A percentile compares a stretch with the other conserved stretches of the same genome.
phyloP scores from a whole-genome alignment of 2,329 filamentous ascomycete species.

The Alternaria dauci region DNA sequence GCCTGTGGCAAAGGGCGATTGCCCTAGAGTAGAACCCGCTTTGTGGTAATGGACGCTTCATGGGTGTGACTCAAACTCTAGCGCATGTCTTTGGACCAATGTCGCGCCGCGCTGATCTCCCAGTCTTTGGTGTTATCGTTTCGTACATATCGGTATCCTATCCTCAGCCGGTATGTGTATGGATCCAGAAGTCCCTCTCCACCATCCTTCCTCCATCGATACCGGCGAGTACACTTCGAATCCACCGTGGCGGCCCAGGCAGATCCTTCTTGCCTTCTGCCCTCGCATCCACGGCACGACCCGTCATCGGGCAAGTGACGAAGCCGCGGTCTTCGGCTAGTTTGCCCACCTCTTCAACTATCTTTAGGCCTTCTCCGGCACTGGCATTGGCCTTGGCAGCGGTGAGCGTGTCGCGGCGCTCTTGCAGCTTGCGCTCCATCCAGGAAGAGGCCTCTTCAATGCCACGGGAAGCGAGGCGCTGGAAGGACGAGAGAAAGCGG shows the following conservation, averaged over 20 bases:
- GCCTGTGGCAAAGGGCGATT: not conserved
- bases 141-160: not conserved
- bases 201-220: constrained; percentile 39
- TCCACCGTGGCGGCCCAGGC: constrained; percentile 35
- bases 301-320: constrained; percentile 32
- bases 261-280: constrained; percentile 6
- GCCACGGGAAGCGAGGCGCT: constrained; percentile 32
- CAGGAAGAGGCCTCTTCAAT: constrained; percentile 37
- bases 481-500: constrained; percentile 32
- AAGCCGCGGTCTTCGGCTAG: constrained; percentile 31
- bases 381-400: not conserved
- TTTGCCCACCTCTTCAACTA: constrained; percentile 35
- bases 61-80: not conserved
- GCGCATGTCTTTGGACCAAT: not conserved
- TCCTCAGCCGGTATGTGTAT: constrained; percentile 29
- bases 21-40: not conserved
- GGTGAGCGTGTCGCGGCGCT: constrained; percentile 20
- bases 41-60: not conserved
- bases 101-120: not conserved
- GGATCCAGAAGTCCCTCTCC: constrained; percentile 40
- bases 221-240: constrained; percentile 34
- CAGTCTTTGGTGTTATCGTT: not conserved
- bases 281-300: constrained; percentile 1
- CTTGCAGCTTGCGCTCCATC: constrained; percentile 34
- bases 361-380: constrained; percentile 10